Percentiles rank a stretch among this genome's conserved stretches.
These are phyloP conservation scores for Diaporthe nobilis DNA, from an alignment of 2,329 filamentous ascomycete genomes.

Conservation along the genomic window DNA sequence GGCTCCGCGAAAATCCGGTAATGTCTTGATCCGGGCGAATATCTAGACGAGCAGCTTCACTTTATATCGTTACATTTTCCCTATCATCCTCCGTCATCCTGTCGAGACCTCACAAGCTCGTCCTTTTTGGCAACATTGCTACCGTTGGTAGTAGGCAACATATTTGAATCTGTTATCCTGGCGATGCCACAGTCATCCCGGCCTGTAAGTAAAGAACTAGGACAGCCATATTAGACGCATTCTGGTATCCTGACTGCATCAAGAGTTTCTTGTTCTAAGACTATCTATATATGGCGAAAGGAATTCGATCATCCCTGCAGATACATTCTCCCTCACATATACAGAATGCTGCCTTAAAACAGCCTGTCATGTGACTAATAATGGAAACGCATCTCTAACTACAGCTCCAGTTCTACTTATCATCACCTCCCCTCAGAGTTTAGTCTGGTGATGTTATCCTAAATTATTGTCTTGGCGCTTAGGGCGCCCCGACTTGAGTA, in stretches of 20 bases:
- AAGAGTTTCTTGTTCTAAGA: not conserved
- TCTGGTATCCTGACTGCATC: not conserved
- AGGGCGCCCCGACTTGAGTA: not conserved
- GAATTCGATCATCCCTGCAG: not conserved
- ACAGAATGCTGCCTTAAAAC: not conserved
- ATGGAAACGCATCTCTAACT: not conserved
- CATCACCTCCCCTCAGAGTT: not conserved
- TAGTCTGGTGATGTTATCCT: too few species aligned
- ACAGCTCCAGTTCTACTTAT: not conserved
- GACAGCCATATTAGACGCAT: too few species aligned
- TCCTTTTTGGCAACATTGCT: not conserved
- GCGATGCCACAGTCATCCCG: not conserved
- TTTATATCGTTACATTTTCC: not conserved
- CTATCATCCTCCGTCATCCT: not conserved
- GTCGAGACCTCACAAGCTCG: not conserved
- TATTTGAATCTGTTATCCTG: not conserved
- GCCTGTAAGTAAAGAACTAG: not conserved
- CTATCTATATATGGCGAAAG: not conserved
- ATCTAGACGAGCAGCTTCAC: not conserved
- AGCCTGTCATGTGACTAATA: rapidly evolving
- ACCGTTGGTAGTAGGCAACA: not conserved
- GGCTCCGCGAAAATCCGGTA: not conserved
- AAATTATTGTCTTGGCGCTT: not conserved
- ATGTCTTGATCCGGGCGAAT: not conserved
- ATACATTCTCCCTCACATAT: not conserved